Conservation (phyloP, 192 early-diverging fungal species). For the Powellomyces hirtus region DNA sequence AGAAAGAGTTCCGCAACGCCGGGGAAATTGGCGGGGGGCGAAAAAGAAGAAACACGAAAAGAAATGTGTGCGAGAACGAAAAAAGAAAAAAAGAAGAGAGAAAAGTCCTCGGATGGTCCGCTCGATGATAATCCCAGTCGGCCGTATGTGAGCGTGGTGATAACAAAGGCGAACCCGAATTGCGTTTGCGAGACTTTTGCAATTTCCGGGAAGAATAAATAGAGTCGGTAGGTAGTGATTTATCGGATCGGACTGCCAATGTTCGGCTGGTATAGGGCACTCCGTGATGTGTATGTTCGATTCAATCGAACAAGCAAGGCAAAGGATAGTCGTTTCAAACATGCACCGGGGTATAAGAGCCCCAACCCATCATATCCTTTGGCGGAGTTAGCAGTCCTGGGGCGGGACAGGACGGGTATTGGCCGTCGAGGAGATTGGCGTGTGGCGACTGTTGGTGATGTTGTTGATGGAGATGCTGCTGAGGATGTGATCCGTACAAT, state of each 20-base stretch:
- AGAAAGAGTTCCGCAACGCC: background rate
- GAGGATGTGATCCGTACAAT: background rate
- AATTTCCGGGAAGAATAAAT: background rate
- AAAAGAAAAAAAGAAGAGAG: background rate
- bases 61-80: background rate
- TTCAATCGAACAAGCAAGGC: background rate
- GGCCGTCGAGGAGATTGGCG: background rate
- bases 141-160: background rate
- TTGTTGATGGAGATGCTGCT: background rate
- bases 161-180: background rate
- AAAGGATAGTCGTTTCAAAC: background rate
- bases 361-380: conserved; percentile 12
- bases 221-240: background rate
- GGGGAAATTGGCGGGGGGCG: background rate
- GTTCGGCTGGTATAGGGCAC: conserved; percentile 1
- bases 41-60: background rate
- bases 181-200: background rate
- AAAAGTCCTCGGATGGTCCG: background rate
- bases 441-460: background rate
- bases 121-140: background rate
- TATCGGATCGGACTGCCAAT: background rate
- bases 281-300: background rate
- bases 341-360: conserved; percentile 3
- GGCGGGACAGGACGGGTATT: conserved; percentile 1
- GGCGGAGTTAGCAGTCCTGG: conserved; percentile 24